These are phyloP conservation scores for Cyclocybe cylindracea DNA, from an alignment of 768 basidiomycete genomes.

Conservation along the genomic window DNA sequence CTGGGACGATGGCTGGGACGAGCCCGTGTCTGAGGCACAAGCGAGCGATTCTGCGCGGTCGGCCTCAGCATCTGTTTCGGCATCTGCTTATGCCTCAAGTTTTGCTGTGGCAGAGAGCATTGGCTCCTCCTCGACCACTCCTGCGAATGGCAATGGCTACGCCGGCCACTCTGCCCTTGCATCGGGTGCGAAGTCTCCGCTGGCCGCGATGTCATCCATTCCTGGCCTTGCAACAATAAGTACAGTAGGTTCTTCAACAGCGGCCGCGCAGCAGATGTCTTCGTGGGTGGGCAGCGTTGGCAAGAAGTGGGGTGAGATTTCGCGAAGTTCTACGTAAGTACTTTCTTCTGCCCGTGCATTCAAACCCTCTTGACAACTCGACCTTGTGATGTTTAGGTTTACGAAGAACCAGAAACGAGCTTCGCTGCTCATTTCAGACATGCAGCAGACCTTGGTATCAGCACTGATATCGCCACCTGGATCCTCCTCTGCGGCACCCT, in stretches of 20 bases:
- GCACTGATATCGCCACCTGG: slow-evolving; percentile 36
- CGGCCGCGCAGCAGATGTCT: slow-evolving; percentile 27
- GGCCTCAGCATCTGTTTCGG: neutral
- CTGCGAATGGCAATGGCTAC: neutral
- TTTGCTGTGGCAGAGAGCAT: neutral
- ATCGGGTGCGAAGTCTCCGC: neutral
- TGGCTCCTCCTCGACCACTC: neutral
- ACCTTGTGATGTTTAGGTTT: slow-evolving; percentile 41
- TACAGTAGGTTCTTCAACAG: slow-evolving; percentile 7
- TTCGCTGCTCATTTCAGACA: slow-evolving; percentile 63
- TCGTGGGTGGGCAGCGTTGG: slow-evolving; percentile 63
- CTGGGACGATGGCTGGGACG: slow-evolving; percentile 23
- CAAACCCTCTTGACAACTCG: neutral
- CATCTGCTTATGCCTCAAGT: neutral
- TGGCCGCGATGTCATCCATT: slow-evolving; percentile 11
- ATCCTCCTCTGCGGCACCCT: neutral
- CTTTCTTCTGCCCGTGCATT: neutral
- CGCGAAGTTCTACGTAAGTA: slow-evolving; percentile 55
- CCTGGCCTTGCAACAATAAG: slow-evolving; percentile 13
- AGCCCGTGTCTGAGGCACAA: slow-evolving; percentile 10
- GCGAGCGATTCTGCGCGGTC: slow-evolving; percentile 2
- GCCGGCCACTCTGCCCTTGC: neutral
- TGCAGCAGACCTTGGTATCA: slow-evolving; percentile 55
- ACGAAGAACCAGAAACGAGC: slow-evolving; percentile 70
- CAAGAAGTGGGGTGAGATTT: slow-evolving; percentile 61